Percentiles rank a stretch among this genome's conserved stretches.
Conservation (phyloP, 306 rosid species). For the Astragalus glycyphyllos region DNA sequence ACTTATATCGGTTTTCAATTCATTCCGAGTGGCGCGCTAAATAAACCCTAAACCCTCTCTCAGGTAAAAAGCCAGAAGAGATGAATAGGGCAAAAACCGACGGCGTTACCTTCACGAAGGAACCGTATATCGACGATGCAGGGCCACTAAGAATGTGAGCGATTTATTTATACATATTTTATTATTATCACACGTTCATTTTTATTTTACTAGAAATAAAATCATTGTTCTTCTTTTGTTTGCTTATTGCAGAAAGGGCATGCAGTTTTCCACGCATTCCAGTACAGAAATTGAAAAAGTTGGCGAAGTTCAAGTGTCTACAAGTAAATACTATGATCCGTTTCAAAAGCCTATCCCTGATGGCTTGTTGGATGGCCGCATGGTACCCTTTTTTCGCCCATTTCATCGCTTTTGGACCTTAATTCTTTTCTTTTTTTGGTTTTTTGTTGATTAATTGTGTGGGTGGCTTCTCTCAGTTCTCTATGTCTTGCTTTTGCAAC, state of each 20-base stretch:
- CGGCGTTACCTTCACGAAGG: slow-evolving; percentile 66
- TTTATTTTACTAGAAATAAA: neutral
- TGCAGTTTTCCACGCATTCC: slow-evolving; percentile 67
- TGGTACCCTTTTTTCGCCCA: slow-evolving; percentile 55
- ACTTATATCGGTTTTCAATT: too few relatives aligned
- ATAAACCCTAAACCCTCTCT: slow-evolving; percentile 4
- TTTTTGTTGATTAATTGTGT: slow-evolving; percentile 14
- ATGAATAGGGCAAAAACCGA: slow-evolving; percentile 56
- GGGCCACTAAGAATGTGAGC: slow-evolving; percentile 74
- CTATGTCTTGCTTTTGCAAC: neutral
- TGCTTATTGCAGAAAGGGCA: slow-evolving; percentile 61
- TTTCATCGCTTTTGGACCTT: neutral
- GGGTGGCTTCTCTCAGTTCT: neutral
- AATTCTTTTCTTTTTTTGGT: neutral
- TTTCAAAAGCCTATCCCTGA: slow-evolving; percentile 47
- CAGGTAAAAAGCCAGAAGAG: neutral
- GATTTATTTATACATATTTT: neutral
- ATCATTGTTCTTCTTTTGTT: neutral
- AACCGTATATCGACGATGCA: slow-evolving; percentile 75
- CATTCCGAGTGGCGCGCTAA: neutral
- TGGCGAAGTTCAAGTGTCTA: slow-evolving; percentile 75
- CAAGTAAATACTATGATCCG: slow-evolving; percentile 59
- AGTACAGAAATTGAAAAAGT: slow-evolving; percentile 68
- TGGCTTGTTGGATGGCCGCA: slow-evolving; percentile 83
- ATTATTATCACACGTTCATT: neutral